Evolutionary conservation across 2,329 filamentous ascomycete species (phyloP), one percentile per base, ranked within the genome.

Genomic region (Colletotrichum limetticola): DNA sequence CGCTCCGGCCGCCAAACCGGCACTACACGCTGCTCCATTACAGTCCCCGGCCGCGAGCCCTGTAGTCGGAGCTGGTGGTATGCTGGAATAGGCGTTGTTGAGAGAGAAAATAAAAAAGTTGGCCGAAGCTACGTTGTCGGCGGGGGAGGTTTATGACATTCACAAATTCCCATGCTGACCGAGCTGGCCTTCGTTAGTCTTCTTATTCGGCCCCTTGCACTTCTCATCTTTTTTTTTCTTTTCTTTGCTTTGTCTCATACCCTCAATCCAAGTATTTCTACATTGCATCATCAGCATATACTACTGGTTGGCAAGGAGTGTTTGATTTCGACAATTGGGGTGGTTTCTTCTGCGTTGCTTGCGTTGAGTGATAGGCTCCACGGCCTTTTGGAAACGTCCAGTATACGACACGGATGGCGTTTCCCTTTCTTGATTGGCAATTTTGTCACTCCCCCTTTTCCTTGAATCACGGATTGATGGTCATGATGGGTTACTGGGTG

Each of bases 1-100:
- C 52, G 86, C 85, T 5, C 86, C 85, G 61, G 81, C 83, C 19
- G 86, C 87, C 61, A 94, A 93, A 79, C 97, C 97, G 19, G 95
- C 97, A 3, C 84, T 98, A 74, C 97, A 98, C 81, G 92, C 94
- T 5, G 96, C 94, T 28, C 94, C 95, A 1, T 83, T 98, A 57
- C 94, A 98, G 90, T 95, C 67, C 76, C 88, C 90, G 1, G 74
- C 84, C 24, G 78, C 79, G n/a, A 88, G 85, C 66, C 85, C 86
- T 4, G 42, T 78, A 12, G 58, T 63, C 8, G 67, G 49, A 42
- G 22, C 68, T 5, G 42, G 49, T 9, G 24, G 37, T 57, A 37
- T 35, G 32, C n/a, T 55, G 59, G 52, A 61, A 26, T 71, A 65
- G 35, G 58, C n/a, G 22, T 46, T 30, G 57, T 28, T 28, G 49